phyloP scores from a whole-genome alignment of 2,329 filamentous ascomycete genomes.

The Aureobasidium pullulans region DNA sequence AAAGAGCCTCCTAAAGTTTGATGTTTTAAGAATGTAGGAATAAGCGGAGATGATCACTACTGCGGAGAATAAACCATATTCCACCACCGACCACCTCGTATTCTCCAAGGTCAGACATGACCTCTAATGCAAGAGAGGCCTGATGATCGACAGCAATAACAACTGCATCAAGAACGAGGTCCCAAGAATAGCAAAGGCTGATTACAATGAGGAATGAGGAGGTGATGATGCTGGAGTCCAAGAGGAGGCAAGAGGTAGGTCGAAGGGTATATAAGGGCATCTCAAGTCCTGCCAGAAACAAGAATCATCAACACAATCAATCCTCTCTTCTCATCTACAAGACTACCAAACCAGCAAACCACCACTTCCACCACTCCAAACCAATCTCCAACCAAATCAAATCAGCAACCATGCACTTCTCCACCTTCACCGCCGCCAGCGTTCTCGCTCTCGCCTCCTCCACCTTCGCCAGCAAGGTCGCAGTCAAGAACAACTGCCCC shows the following conservation, averaged over 20 bases:
- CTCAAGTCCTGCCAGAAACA: not conserved
- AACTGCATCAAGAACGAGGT: not conserved
- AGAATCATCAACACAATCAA: not conserved
- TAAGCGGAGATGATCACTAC: not conserved
- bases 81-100: not conserved
- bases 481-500: constrained; percentile 25
- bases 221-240: not conserved
- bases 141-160: constrained; percentile 1
- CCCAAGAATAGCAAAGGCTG: constrained; percentile 8
- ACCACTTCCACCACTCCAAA: not conserved
- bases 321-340: constrained; percentile 6
- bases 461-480: constrained; percentile 15
- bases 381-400: not conserved
- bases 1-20: not conserved
- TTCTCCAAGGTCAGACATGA: not conserved
- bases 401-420: constrained; percentile 19
- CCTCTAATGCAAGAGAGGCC: not conserved
- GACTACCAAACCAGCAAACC: not conserved
- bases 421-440: constrained; percentile 14
- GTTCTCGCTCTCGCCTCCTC: constrained; percentile 17
- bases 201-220: not conserved
- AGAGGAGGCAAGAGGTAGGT: not conserved
- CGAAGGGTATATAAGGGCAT: constrained; percentile 1
- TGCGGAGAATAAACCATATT: not conserved
- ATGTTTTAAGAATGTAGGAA: not conserved